Conservation (phyloP, 805 yeast species). For the Cephaloascus albidus region DNA sequence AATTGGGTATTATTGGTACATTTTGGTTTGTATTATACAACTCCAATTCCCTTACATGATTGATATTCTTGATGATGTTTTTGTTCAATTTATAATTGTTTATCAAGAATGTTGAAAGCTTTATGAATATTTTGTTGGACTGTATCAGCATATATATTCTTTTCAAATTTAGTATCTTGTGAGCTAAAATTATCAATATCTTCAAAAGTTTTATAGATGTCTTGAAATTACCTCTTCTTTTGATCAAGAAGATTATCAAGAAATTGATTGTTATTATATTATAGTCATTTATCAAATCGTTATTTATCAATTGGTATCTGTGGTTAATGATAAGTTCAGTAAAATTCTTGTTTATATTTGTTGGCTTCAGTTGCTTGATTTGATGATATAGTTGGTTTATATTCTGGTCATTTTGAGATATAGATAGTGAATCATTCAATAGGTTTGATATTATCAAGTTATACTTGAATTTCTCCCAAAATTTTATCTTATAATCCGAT, state of each 20-base stretch:
- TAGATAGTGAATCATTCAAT: conserved; percentile 27
- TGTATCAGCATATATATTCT: conserved; percentile 14
- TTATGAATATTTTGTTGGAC: conserved; percentile 12
- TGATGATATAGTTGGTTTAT: conserved; percentile 6
- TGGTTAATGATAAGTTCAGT: not conserved
- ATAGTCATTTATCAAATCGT: not conserved
- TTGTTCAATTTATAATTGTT: conserved; percentile 26
- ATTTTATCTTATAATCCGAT: conserved; percentile 2
- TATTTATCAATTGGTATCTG: not conserved
- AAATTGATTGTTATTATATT: conserved; percentile 12
- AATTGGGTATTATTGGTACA: not conserved
- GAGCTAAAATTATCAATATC: not conserved
- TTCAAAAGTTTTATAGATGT: not conserved
- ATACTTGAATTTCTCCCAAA: conserved; percentile 33
- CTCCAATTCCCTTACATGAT: conserved; percentile 20
- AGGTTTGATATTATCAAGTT: conserved; percentile 25
- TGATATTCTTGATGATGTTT: conserved; percentile 19
- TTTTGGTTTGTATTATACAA: conserved; percentile 8
- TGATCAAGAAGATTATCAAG: conserved; percentile 15
- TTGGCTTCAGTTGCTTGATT: not conserved
- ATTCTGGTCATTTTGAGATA: conserved; percentile 28
- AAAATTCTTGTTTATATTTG: not conserved
- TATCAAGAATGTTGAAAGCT: conserved; percentile 19
- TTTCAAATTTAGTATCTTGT: conserved; percentile 13
- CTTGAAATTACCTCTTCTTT: not conserved